These are phyloP conservation scores for Osmanthus fragrans DNA, from an alignment of 257 asterid species.

Conservation along the genomic window DNA sequence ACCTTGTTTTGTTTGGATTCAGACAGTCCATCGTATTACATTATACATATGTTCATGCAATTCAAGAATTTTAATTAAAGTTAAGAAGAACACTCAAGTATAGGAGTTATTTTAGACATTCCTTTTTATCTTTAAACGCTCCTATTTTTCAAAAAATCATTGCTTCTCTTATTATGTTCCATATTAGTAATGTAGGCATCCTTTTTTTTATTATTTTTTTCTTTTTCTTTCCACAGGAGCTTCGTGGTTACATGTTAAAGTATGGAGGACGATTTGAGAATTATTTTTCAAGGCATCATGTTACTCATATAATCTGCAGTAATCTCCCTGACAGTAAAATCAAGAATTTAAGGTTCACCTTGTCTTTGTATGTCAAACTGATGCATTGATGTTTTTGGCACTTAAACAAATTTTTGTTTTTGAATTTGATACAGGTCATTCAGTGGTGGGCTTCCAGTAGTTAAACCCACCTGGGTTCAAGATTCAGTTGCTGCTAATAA, in stretches of 20 bases:
- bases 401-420: conserved; percentile 15
- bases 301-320: conserved; percentile 92
- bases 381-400: conserved; percentile 18
- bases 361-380: conserved; percentile 15
- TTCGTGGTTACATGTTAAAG: conserved; percentile 82
- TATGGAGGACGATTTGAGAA: conserved; percentile 88
- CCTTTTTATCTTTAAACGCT: background rate
- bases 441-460: conserved; percentile 95
- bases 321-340: conserved; percentile 94
- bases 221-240: conserved; percentile 54
- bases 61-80: background rate
- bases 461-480: conserved; percentile 88
- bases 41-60: background rate
- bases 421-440: conserved; percentile 62
- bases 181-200: conserved; percentile 1
- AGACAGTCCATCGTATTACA: background rate
- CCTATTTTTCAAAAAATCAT: background rate
- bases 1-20: background rate
- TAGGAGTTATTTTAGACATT: background rate
- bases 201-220: too few species aligned
- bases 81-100: background rate
- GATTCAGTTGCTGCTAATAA: conserved; percentile 82
- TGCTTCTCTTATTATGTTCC: background rate
- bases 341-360: conserved; percentile 79
- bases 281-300: conserved; percentile 81